Evolutionary conservation across 176 grass and related monocot genomes (phyloP), one percentile per base, ranked within the genome.

Genomic region (Aegilops sharonensis): DNA sequence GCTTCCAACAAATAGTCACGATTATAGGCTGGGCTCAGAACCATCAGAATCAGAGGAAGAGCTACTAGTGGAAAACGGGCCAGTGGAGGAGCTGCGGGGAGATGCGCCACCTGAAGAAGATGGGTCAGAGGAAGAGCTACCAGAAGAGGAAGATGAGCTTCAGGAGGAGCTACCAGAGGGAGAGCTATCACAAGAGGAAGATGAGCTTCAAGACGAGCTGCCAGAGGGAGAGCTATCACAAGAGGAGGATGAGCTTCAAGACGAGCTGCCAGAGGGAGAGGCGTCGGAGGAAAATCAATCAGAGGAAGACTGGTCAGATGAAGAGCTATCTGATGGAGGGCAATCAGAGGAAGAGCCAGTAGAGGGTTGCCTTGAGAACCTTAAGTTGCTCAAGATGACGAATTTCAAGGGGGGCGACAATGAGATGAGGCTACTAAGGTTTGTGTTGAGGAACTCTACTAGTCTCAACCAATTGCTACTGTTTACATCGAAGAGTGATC

Each of bases 391-490:
- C 45, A 83, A 83, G 72, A 25, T 88, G 5, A 27, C 20, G 25
- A 37, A 83, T 39, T 88, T 88, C 36, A 62, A 70, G n/a, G 59
- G 73, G 50, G 0, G 4, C 4, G 18, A 11, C 6, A 29, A 9
- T 60, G 86, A 78, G 72, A 27, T 82, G 7, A 72, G 34, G 18
- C 62, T 88, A 43, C 24, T 78, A 52, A 62, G 25, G 8, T 78
- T 70, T 62, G n/a, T 83, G 9, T 48, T 83, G 72, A 83, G 80
- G 25, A 88, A 83, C 7, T 81, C 86, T 62, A 48, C 47, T 76
- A 73, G 71, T 25, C 32, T 69, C 67, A 9, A 69, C 67, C 67
- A 69, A 15, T 0, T 73, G 39, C 21, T 24, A 4, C 39, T 47
- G 4, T 73, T 27, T 73, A 27, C 40, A 47, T 45, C n/a, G 21